Evolutionary conservation across 257 asterid genomes (phyloP).

Genomic region (Ajuga chamaepitys): DNA sequence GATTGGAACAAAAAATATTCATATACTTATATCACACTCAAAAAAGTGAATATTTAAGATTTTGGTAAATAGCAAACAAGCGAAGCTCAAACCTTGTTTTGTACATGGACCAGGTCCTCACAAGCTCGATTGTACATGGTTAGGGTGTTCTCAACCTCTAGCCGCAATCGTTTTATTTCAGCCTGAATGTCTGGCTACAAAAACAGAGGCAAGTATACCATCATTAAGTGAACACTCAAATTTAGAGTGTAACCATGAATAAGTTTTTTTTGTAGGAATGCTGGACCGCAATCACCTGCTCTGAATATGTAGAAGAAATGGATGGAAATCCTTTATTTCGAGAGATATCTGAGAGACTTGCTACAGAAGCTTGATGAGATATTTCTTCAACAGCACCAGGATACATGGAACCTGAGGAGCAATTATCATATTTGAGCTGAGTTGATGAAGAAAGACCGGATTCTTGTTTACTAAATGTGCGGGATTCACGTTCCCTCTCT

Average conservation of each 20-base stretch:
- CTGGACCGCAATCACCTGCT: conserved; percentile 35
- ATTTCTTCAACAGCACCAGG: conserved; percentile 14
- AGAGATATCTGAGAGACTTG: conserved; percentile 18
- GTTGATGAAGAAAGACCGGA: conserved; percentile 30
- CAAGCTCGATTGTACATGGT: conserved; percentile 67
- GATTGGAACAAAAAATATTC: background rate
- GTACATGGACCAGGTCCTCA: conserved; percentile 55
- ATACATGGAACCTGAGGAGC: conserved; percentile 20
- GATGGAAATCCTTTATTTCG: conserved; percentile 23
- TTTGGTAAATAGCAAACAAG: conserved; percentile 2
- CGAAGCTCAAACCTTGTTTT: conserved; percentile 45
- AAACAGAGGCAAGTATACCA: conserved; percentile 8
- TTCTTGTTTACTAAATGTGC: conserved; percentile 17
- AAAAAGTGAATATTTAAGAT: background rate
- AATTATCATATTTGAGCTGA: conserved; percentile 26
- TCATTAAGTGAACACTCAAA: conserved; percentile 8
- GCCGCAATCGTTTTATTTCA: conserved; percentile 56
- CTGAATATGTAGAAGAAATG: conserved; percentile 26
- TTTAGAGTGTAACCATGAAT: background rate
- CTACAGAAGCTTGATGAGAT: conserved; percentile 23
- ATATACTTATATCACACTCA: background rate
- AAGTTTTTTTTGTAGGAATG: conserved; percentile 8
- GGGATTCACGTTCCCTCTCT: conserved; percentile 28
- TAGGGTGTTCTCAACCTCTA: conserved; percentile 51
- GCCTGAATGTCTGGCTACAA: conserved; percentile 42